Conservation (phyloP, 805 yeast genomes). For the Kurtzmaniella fragi region DNA sequence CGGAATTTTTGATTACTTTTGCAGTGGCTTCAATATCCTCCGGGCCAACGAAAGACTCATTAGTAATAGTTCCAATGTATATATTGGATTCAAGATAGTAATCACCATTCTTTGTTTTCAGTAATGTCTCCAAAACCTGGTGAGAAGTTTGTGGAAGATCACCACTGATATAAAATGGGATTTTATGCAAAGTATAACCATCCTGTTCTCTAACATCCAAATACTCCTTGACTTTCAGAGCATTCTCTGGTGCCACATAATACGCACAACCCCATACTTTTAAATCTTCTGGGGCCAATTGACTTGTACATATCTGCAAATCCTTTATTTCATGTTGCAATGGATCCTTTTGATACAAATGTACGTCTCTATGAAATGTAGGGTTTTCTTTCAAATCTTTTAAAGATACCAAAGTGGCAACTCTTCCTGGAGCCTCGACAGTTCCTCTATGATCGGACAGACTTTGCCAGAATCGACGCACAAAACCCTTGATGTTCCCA, state of each 20-base stretch:
- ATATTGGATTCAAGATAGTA: conserved; percentile 52
- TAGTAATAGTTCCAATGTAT: conserved; percentile 79
- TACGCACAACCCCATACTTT: conserved; percentile 80
- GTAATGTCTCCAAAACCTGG: conserved; percentile 2
- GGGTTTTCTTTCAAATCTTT: conserved; percentile 43
- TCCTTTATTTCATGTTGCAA: conserved; percentile 9
- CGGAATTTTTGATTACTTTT: conserved; percentile 44
- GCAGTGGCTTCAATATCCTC: conserved; percentile 62
- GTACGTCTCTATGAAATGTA: conserved; percentile 39
- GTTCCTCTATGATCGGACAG: conserved; percentile 90
- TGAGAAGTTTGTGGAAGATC: neutral
- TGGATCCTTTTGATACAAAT: conserved; percentile 18
- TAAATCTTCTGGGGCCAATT: conserved; percentile 34
- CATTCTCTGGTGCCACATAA: conserved; percentile 63
- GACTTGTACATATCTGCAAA: conserved; percentile 12
- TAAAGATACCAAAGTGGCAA: conserved; percentile 70
- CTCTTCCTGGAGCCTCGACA: conserved; percentile 82
- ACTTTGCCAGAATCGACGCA: conserved; percentile 87
- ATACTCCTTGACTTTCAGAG: conserved; percentile 57
- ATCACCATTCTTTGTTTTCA: conserved; percentile 25
- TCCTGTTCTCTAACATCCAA: conserved; percentile 83
- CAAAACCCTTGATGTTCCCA: conserved; percentile 71
- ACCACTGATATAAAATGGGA: conserved; percentile 52
- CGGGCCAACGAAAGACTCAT: conserved; percentile 83
- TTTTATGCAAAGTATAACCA: conserved; percentile 71